Conservation (phyloP, 495 filamentous ascomycete genomes). For the Lentithecium fluviatile region DNA sequence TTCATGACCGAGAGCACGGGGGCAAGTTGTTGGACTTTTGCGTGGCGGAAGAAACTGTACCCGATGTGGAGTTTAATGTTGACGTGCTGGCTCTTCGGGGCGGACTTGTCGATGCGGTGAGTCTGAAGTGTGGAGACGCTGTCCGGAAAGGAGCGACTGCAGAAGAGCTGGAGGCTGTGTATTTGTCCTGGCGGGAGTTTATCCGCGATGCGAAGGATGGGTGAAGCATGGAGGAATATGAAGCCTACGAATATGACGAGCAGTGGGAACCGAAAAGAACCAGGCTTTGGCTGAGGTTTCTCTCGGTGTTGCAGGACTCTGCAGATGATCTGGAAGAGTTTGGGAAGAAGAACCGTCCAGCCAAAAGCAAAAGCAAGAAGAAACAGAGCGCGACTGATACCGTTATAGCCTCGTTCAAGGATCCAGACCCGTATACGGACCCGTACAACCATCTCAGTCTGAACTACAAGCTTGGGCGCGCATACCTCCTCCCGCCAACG, state of each 20-base stretch:
- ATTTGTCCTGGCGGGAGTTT: background rate
- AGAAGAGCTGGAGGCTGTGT: conserved; percentile 1
- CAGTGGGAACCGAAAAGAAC: background rate
- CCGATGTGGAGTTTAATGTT: background rate
- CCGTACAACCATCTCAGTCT: background rate
- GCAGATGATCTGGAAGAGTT: background rate
- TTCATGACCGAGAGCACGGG: background rate
- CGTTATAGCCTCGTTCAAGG: no score
- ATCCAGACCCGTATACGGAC: no score
- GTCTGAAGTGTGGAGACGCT: background rate
- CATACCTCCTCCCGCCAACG: background rate
- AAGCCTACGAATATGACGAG: background rate
- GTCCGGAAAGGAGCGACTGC: background rate
- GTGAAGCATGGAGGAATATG: background rate
- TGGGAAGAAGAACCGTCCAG: background rate
- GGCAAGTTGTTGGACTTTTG: background rate
- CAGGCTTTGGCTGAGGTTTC: background rate
- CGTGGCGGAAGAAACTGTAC: background rate
- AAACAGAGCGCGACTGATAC: background rate
- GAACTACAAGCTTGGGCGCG: background rate
- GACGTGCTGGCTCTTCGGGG: background rate
- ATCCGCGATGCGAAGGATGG: background rate
- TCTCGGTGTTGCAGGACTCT: background rate
- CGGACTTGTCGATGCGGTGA: background rate
- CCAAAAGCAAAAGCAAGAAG: background rate